Evolutionary conservation across 768 basidiomycete species (phyloP).

Genomic region (Tricholoma terreum): DNA sequence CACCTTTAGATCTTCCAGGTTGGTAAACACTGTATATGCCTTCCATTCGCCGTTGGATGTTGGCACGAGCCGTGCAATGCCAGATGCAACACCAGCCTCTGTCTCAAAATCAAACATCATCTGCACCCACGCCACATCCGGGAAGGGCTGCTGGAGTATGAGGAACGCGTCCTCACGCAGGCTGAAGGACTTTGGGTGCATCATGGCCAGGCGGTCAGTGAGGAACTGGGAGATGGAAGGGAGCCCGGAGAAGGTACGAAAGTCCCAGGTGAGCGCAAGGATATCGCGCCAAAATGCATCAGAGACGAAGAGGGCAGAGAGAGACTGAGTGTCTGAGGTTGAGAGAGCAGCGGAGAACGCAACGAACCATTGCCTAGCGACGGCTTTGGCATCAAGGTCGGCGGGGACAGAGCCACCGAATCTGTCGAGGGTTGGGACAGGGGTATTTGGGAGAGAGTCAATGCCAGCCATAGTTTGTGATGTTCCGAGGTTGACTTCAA

Average conservation of each 20-base stretch:
- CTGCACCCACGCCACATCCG: slow-evolving; percentile 57
- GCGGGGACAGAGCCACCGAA: slow-evolving; percentile 19
- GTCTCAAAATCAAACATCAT: slow-evolving; percentile 57
- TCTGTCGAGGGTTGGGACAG: slow-evolving; percentile 26
- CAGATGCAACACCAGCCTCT: slow-evolving; percentile 45
- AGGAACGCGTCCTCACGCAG: slow-evolving; percentile 29
- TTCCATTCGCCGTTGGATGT: slow-evolving; percentile 47
- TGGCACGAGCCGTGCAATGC: slow-evolving; percentile 55
- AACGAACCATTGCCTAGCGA: slow-evolving; percentile 26
- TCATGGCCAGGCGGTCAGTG: slow-evolving; percentile 11
- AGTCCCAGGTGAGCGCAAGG: slow-evolving; percentile 25
- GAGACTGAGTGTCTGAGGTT: slow-evolving; percentile 11
- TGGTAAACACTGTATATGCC: slow-evolving; percentile 57
- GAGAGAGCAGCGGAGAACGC: slow-evolving; percentile 17
- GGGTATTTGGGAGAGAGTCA: slow-evolving; percentile 1
- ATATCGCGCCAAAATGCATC: slow-evolving; percentile 20
- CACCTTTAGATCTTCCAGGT: slow-evolving; percentile 52
- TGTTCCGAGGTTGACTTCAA: no score
- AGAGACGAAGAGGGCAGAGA: slow-evolving; percentile 17
- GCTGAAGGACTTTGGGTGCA: slow-evolving; percentile 26
- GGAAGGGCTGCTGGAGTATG: slow-evolving; percentile 37
- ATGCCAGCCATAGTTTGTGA: no score
- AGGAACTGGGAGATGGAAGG: slow-evolving; percentile 14
- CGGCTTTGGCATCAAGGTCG: slow-evolving; percentile 18
- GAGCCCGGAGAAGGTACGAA: slow-evolving; percentile 22